Base-by-base conservation (phyloP, 768 basidiomycete genomes). In the Rhizopogon vulgaris region DNA sequence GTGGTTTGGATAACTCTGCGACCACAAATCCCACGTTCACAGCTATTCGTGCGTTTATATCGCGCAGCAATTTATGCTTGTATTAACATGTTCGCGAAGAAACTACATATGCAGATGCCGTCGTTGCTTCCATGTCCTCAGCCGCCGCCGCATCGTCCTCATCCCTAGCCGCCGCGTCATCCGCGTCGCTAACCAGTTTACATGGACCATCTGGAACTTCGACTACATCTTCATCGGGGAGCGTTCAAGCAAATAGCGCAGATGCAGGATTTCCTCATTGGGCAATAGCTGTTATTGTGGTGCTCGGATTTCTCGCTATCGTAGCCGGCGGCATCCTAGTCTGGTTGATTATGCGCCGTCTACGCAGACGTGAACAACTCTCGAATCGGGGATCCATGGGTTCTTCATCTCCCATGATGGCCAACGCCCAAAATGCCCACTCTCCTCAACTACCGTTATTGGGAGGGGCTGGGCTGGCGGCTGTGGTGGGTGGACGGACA, bases 261-360 rank as follows among this genome's bases (percentile, higher is more conserved):
- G 62, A 56, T 51, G 63, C 75, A 14, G 59, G 73, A 34, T 93
- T 93, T 64, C 92, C 90, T 8, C 82, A 81, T 63, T 94, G 90
- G 92, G 93, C 89, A 9, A 94, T 94, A 61, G 90, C 94, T 48
- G 85, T 94, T 57, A 89, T 94, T 48, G 86, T 85, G 42, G 79
- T 94, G 38, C 80, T 94, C 24, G 91, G 90, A 24, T 85, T 92
- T 70, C 74, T 93, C 54, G 90, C 91, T 51, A 83, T 93, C 55
- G 76, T 82, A 39, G 82, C 86, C 12, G 73, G 79, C 5, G 81
- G 84, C 57, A 67, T 85, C 47, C 78, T 90, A 49, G 71, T 75
- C 36, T 91, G 90, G 74, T 69, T 91, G 66, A 77, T 90, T 63
- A 70, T 89, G 64, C 83, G 87, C 28, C 78, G 84, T 36, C 60